phyloP scores from a whole-genome alignment of 805 yeast genomes.

The Komagataella phaffii region DNA sequence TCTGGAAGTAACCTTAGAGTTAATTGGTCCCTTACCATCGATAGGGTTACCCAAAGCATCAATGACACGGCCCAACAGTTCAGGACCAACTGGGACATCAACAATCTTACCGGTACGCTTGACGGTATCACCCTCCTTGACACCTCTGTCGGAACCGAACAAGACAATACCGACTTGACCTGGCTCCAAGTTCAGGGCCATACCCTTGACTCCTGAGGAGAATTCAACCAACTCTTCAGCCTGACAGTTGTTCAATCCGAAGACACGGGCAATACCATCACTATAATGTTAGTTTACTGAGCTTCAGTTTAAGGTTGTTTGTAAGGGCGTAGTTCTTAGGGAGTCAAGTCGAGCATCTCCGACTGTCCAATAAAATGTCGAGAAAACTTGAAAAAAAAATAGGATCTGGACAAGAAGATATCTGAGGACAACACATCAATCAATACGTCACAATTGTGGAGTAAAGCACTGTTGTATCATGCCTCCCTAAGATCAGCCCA shows the following conservation, averaged over 20 bases:
- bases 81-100: slow-evolving; percentile 98
- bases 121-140: slow-evolving; percentile 98
- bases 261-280: slow-evolving; percentile 99
- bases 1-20: slow-evolving; percentile 72
- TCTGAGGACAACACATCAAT: background rate
- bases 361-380: background rate
- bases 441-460: slow-evolving; percentile 1
- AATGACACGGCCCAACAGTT: slow-evolving; percentile 95
- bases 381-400: slow-evolving; percentile 1
- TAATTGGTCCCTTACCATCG: slow-evolving; percentile 98
- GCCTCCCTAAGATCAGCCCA: slow-evolving; percentile 2
- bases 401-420: background rate
- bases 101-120: slow-evolving; percentile 99
- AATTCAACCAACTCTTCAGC: slow-evolving; percentile 99
- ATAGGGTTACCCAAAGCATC: slow-evolving; percentile 99
- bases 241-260: slow-evolving; percentile 98
- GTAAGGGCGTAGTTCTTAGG: background rate
- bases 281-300: slow-evolving; percentile 33
- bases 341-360: background rate
- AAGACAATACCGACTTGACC: slow-evolving; percentile 99
- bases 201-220: slow-evolving; percentile 99
- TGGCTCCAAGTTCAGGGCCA: slow-evolving; percentile 99
- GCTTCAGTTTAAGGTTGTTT: background rate
- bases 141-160: slow-evolving; percentile 98
- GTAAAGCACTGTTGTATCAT: background rate